A percentile compares a stretch with the other conserved stretches of the same genome.
These are phyloP conservation scores for Gossypium turneri DNA, from an alignment of 345 rosid species.

Conservation along the genomic window DNA sequence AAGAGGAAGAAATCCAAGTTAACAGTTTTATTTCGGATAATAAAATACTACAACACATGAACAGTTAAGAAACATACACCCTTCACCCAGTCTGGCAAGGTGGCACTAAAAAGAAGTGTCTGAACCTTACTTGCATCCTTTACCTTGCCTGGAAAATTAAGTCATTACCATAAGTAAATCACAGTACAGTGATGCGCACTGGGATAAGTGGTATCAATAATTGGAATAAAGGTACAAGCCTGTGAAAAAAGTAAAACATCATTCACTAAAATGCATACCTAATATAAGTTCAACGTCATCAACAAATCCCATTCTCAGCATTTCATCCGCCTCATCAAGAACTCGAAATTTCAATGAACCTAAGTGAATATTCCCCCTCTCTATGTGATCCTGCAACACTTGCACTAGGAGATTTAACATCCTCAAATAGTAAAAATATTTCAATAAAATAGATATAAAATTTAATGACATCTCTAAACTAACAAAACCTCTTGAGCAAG, in stretches of 20 bases:
- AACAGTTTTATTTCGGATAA: background rate
- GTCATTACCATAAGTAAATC: background rate
- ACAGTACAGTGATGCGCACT: background rate
- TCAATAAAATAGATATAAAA: background rate
- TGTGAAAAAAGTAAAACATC: background rate
- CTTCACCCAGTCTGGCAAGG: slow-evolving; percentile 87
- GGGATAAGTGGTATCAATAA: too few relatives aligned
- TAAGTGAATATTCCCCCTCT: slow-evolving; percentile 62
- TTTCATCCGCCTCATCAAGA: slow-evolving; percentile 98
- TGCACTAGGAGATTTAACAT: background rate
- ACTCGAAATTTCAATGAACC: slow-evolving; percentile 75
- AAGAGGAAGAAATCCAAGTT: background rate
- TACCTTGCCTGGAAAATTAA: slow-evolving; percentile 65
- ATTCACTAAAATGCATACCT: slow-evolving; percentile 35
- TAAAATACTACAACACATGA: background rate
- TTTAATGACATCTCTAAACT: background rate
- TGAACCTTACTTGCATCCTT: slow-evolving; percentile 77
- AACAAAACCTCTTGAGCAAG: background rate
- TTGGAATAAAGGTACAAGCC: too few relatives aligned
- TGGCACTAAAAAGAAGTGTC: slow-evolving; percentile 98
- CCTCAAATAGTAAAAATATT: background rate
- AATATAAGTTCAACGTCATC: slow-evolving; percentile 94
- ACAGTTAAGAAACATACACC: slow-evolving; percentile 40
- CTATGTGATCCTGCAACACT: slow-evolving; percentile 70
- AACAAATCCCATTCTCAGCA: slow-evolving; percentile 97